Conservation (phyloP, 2,329 filamentous ascomycete species). For the Ambrosiella cleistominuta region DNA sequence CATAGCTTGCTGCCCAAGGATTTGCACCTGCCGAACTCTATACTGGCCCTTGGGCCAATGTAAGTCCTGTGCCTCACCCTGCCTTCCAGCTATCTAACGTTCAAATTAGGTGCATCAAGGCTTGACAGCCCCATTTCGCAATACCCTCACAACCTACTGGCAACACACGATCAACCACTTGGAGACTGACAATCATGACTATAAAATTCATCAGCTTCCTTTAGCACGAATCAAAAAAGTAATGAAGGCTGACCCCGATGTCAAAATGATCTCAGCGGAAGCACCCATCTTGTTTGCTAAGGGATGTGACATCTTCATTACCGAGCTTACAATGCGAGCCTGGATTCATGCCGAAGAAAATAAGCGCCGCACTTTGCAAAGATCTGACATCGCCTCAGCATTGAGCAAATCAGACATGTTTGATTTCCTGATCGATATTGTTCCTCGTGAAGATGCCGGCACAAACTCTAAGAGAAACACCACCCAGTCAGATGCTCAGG, state of each 20-base stretch:
- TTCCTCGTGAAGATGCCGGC: constrained; percentile 82
- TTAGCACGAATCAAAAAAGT: constrained; percentile 99
- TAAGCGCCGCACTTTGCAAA: constrained; percentile 85
- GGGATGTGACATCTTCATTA: constrained; percentile 98
- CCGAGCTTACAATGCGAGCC: constrained; percentile 93
- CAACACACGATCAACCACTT: constrained; percentile 94
- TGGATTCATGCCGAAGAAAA: constrained; percentile 99
- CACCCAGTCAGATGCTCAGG: constrained; percentile 26
- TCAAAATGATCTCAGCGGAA: constrained; percentile 99
- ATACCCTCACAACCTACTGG: constrained; percentile 98
- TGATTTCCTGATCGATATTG: constrained; percentile 97
- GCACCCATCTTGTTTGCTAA: constrained; percentile 96
- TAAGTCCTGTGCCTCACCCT: constrained; percentile 25
- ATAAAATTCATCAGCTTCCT: constrained; percentile 93
- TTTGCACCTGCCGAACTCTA: constrained; percentile 89
- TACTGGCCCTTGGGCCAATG: constrained; percentile 88
- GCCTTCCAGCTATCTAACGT: background rate
- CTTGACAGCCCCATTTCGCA: constrained; percentile 77
- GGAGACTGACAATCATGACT: constrained; percentile 89
- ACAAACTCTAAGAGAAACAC: constrained; percentile 63
- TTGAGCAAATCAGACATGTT: constrained; percentile 99
- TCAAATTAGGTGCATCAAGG: constrained; percentile 71
- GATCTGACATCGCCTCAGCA: constrained; percentile 90
- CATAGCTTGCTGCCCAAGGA: constrained; percentile 65
- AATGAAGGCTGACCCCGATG: constrained; percentile 98